Base-by-base conservation (phyloP, 495 filamentous ascomycete species). In the Glonium stellatum region DNA sequence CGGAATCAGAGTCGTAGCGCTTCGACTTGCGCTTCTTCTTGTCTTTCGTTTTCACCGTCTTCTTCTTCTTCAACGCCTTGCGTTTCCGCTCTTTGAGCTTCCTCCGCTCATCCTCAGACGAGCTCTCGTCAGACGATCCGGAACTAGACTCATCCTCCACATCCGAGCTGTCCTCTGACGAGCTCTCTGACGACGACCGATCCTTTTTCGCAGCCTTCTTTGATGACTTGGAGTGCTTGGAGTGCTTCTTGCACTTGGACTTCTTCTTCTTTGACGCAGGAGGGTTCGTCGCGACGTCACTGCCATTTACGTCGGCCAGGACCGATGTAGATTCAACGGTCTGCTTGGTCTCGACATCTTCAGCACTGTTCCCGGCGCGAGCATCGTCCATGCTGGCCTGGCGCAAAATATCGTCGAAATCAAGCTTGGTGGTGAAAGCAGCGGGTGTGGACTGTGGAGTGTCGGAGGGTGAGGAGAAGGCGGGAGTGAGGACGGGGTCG, bases 201-300 rank as follows among this genome's bases (percentile, higher is more conserved):
- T 70, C 62, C 50, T 67, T 70, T 59, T 64, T 70, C 54, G 34
- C 67, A 22, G 44, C 70, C 37, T 49, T 58, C 9, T 15, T 41
- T n/a, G 18, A 31, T 31, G 27, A 31, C 27, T 31, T 31, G 6
- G 27, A 31, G 6, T 31, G 53, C 57, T 18, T 67, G 62, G 5
- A 65, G 56, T 57, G 65, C 51, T 49, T 21, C 31, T 53, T 57
- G 4, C n/a, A 27, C 71, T 37, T 72, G 73, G 54, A 69, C 66
- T 74, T 70, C 19, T 65, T 71, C 52, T 65, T 61, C 55, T 31
- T 31, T 31, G 27, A 6, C 6, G 27, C 27, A 31, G 27, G 3
- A 31, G 62, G 71, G n/a, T 66, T 52, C 13, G 48, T 23, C 21
- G 48, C 48, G 10, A 55, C 53, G 31, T 19, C 37, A 9, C 25